Conservation (phyloP, 345 rosid genomes). For the Barbarea vulgaris region DNA sequence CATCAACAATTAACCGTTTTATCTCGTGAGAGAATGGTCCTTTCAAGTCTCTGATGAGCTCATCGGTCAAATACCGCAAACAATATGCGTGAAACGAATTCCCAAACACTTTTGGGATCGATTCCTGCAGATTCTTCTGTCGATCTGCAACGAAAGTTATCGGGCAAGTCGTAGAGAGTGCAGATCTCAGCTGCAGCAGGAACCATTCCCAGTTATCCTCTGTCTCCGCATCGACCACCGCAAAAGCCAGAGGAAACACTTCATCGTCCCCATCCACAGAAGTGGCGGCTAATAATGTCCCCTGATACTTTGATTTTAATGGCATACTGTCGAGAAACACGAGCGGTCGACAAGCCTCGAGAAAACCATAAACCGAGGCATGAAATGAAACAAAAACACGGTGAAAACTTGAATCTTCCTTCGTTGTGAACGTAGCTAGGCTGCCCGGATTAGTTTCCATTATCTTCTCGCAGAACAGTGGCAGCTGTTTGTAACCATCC, state of each 20-base stretch:
- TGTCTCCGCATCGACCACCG: conserved; percentile 79
- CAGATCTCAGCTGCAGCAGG: conserved; percentile 72
- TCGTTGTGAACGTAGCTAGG: conserved; percentile 74
- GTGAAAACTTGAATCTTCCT: conserved; percentile 93
- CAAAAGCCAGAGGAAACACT: conserved; percentile 84
- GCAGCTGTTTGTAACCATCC: conserved; percentile 84
- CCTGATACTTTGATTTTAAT: conserved; percentile 90
- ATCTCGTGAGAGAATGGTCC: conserved; percentile 91
- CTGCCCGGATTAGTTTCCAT: conserved; percentile 90
- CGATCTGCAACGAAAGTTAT: conserved; percentile 85
- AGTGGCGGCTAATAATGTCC: conserved; percentile 79
- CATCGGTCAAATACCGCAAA: conserved; percentile 68
- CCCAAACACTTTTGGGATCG: conserved; percentile 61
- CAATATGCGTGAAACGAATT: conserved; percentile 77
- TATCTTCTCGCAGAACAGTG: conserved; percentile 76
- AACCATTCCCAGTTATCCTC: conserved; percentile 95
- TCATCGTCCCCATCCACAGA: conserved; percentile 84
- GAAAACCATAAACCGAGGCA: conserved; percentile 76
- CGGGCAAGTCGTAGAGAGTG: conserved; percentile 57
- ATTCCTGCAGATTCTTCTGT: conserved; percentile 74
- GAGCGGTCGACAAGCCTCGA: conserved; percentile 86
- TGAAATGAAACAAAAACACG: conserved; percentile 87
- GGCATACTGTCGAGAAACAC: conserved; percentile 84
- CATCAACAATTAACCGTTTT: conserved; percentile 76
- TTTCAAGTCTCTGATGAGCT: conserved; percentile 76